phyloP scores from a whole-genome alignment of 352 stramenopile species.

The Phytophthora foliorum region DNA sequence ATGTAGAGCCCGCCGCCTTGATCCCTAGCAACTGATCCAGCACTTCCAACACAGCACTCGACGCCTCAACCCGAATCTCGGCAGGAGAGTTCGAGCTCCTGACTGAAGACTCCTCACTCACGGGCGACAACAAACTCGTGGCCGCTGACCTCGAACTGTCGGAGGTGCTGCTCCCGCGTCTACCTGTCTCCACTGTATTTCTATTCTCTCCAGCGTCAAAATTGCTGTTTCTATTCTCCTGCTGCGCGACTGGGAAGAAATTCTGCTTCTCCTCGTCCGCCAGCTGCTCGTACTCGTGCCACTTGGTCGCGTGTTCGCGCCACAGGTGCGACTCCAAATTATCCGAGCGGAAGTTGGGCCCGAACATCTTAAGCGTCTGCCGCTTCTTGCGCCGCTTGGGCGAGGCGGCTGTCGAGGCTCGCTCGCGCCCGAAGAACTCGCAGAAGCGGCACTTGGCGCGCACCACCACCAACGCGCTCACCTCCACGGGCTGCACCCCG shows the following conservation, averaged over 20 bases:
- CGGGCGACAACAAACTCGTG: not conserved
- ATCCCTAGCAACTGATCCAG: not conserved
- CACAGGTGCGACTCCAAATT: slow-evolving; percentile 1
- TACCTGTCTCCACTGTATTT: not conserved
- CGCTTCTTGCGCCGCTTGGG: not conserved
- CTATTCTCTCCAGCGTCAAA: not conserved
- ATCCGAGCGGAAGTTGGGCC: not conserved
- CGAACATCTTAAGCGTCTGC: not conserved
- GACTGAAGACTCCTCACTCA: not conserved
- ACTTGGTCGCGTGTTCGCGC: not conserved
- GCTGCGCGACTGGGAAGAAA: not conserved
- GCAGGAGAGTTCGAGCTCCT: not conserved
- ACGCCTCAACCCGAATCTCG: not conserved
- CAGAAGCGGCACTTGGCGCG: slow-evolving; percentile 4
- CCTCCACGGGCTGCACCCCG: not conserved
- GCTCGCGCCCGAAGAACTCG: not conserved
- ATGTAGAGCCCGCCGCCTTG: not conserved
- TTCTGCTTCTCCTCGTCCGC: not conserved
- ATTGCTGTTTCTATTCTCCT: not conserved
- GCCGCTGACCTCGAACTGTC: not conserved
- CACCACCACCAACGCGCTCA: not conserved
- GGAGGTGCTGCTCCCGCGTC: not conserved
- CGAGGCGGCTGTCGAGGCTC: not conserved
- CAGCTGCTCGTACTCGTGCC: not conserved
- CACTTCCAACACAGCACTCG: not conserved